Percentiles rank a stretch among this genome's conserved stretches.
phyloP scores from a whole-genome alignment of 2,329 filamentous ascomycete species.

The Pseudopyricularia cyperi region DNA sequence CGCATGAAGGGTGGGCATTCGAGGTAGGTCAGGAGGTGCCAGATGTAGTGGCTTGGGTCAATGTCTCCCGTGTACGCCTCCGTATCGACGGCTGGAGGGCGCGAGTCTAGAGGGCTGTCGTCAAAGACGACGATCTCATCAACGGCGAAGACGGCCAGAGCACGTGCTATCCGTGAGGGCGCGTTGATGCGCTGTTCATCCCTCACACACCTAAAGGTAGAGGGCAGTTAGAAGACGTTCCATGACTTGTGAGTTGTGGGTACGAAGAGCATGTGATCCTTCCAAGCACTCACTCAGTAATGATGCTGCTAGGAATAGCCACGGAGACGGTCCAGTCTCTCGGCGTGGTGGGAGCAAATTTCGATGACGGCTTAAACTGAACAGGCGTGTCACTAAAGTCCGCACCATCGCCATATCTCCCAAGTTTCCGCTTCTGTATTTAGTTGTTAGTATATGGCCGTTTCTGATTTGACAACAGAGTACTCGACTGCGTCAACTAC shows the following conservation, averaged over 20 bases:
- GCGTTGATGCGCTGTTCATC: slow-evolving; percentile 64
- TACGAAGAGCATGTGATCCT: background rate
- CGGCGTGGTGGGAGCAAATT: slow-evolving; percentile 52
- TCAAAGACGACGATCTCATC: slow-evolving; percentile 78
- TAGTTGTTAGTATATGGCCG: background rate
- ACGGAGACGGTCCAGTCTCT: slow-evolving; percentile 64
- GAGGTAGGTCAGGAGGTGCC: slow-evolving; percentile 67
- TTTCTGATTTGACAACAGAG: background rate
- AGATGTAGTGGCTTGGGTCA: slow-evolving; percentile 68
- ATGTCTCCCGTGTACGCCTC: slow-evolving; percentile 52
- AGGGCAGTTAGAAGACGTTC: slow-evolving; percentile 3
- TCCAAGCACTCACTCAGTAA: slow-evolving; percentile 47
- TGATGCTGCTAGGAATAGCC: slow-evolving; percentile 65
- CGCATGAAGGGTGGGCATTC: slow-evolving; percentile 77
- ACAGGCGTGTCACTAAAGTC: slow-evolving; percentile 23
- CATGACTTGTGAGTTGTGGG: no score
- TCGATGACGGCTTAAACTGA: slow-evolving; percentile 54
- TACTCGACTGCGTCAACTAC: background rate
- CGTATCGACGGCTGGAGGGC: slow-evolving; percentile 33
- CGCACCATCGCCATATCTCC: slow-evolving; percentile 17
- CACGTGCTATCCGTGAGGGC: slow-evolving; percentile 66
- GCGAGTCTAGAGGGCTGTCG: slow-evolving; percentile 41
- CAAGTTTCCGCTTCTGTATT: slow-evolving; percentile 36
- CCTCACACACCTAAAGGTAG: slow-evolving; percentile 49
- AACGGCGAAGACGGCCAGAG: slow-evolving; percentile 69